Percentiles rank a stretch among this genome's conserved stretches.
These are phyloP conservation scores for Syncephalastrum contaminatum DNA, from an alignment of 371 early-diverging fungal species.

Conservation along the genomic window DNA sequence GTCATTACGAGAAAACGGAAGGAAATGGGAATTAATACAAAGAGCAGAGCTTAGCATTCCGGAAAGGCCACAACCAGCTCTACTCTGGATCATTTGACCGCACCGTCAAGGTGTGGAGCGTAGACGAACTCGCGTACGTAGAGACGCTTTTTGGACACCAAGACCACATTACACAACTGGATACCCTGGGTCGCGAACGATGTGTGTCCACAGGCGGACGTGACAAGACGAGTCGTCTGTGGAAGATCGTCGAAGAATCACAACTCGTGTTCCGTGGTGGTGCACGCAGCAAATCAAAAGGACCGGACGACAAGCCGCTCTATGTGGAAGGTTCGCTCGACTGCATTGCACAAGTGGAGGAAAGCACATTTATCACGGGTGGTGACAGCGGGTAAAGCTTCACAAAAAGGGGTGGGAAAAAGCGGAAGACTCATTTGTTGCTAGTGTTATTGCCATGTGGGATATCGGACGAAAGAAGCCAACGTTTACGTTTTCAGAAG, in stretches of 20 bases:
- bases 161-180: conserved; percentile 79
- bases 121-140: conserved; percentile 87
- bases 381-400: conserved; percentile 77
- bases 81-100: conserved; percentile 93
- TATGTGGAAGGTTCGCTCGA: conserved; percentile 81
- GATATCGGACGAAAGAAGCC: conserved; percentile 89
- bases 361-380: conserved; percentile 87
- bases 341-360: conserved; percentile 86
- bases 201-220: conserved; percentile 93
- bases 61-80: conserved; percentile 79
- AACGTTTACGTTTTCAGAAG: conserved; percentile 65
- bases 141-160: conserved; percentile 98
- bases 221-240: conserved; percentile 88
- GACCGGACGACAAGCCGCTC: conserved; percentile 18
- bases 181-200: conserved; percentile 80
- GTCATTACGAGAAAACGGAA: background rate
- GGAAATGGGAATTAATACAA: background rate
- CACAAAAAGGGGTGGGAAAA: background rate
- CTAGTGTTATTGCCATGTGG: conserved; percentile 82
- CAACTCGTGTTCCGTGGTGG: conserved; percentile 93
- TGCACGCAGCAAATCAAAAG: conserved; percentile 50
- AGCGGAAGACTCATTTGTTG: background rate
- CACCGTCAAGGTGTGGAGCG: conserved; percentile 95
- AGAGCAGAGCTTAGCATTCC: conserved; percentile 78
- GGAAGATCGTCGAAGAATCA: conserved; percentile 94